These are phyloP conservation scores for Botrytis pseudocinerea DNA, from an alignment of 2,329 filamentous ascomycete species.

Conservation along the genomic window DNA sequence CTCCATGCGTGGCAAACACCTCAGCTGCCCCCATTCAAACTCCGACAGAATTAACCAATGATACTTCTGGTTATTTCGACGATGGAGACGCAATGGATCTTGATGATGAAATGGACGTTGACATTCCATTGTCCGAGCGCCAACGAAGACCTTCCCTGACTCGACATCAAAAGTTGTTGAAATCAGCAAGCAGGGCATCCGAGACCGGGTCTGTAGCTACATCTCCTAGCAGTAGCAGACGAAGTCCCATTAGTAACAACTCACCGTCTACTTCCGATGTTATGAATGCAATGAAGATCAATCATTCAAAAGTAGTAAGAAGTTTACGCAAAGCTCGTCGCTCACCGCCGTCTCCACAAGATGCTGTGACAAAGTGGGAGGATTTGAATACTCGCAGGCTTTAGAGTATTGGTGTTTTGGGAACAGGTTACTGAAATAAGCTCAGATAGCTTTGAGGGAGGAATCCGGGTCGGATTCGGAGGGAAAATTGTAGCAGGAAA, in stretches of 20 bases:
- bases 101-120: neutral
- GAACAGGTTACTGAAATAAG: neutral
- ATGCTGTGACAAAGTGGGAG: neutral
- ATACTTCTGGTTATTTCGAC: neutral
- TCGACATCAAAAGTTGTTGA: neutral
- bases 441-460: neutral
- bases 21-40: neutral
- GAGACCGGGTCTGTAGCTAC: neutral
- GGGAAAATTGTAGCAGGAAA: neutral
- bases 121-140: neutral
- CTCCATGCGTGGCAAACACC: fast-evolving
- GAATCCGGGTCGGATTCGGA: neutral
- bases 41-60: neutral
- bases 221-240: neutral
- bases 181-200: neutral
- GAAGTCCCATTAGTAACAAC: neutral
- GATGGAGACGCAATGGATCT: neutral
- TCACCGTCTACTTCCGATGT: neutral
- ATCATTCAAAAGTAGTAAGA: neutral
- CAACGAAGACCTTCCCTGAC: neutral
- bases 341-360: neutral
- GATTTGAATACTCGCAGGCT: neutral
- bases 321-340: neutral
- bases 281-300: neutral
- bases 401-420: neutral